Evolutionary conservation across 1,284 basidiomycete species (phyloP), one percentile per base, ranked within the genome.

Genomic region (Ganoderma lingzhi): DNA sequence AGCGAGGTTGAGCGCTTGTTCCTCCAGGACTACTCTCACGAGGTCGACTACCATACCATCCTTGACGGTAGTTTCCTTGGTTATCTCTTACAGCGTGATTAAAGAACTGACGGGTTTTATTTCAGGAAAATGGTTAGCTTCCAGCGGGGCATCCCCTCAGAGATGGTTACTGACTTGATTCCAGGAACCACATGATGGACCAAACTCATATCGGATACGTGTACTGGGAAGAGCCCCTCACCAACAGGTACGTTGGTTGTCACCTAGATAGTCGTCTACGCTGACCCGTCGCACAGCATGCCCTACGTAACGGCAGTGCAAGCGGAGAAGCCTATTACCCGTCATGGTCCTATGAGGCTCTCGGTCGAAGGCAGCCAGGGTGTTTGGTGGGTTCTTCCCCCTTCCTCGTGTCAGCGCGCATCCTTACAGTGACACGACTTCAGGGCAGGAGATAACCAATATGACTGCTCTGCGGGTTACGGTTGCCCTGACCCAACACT

Each of bases 191-290:
- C 73, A 90, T 91, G 86, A 90, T 92, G 86, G 86, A 88, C 71
- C 90, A 92, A 75, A 90, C 88, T 8, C 87, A 89, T 78, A 76
- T 85, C 91, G 91, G 28, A 73, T 91, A 90, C 72, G 86, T 84
- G 71, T 92, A 92, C 78, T 92, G 90, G 90, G 90, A 92, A 73
- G 86, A 90, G 76, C 89, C 89, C 0, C 87, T 88, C 83, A 83
- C 85, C 3, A 87, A 91, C 77, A 85, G 85, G 88, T 88, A 72
- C 53, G 84, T 77, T 1, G 6, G 28, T 3, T 15, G 48, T 28
- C 35, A 3, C 4, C 15, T 19, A 44, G n/a, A 41, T 42, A 61
- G 2, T 48, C 35, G 44, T 10, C 60, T 45, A 17, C 19, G 17
- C 30, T 58, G 12, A 53, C 32, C 28, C 30, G 72, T 63, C 62